Conservation (phyloP, 495 filamentous ascomycete genomes). For the Darksidea phi region DNA sequence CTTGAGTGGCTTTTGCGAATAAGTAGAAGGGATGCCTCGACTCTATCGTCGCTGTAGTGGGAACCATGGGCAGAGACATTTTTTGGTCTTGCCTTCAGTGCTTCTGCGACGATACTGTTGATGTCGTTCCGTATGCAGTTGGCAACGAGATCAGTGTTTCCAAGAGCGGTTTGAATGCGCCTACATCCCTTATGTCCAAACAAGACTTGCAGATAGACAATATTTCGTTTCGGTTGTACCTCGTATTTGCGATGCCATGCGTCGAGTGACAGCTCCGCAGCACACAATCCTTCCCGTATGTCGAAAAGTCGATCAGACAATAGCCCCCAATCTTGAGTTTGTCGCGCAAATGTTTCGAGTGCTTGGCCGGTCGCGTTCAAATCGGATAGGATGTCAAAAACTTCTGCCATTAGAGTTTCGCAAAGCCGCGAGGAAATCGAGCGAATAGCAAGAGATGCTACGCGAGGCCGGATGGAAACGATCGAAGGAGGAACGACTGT, state of each 20-base stretch:
- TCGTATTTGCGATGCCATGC: conserved; percentile 23
- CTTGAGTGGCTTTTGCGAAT: conserved; percentile 5
- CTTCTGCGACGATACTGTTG: conserved; percentile 9
- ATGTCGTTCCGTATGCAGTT: conserved; percentile 6
- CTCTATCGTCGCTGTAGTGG: background rate
- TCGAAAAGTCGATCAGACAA: conserved; percentile 24
- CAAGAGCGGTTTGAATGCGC: conserved; percentile 9
- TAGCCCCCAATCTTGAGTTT: conserved; percentile 7
- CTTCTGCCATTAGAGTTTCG: background rate
- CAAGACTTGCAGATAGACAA: conserved; percentile 17
- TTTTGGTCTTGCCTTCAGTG: background rate
- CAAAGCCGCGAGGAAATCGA: background rate
- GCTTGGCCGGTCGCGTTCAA: background rate
- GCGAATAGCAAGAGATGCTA: background rate
- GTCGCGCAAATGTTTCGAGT: conserved; percentile 13
- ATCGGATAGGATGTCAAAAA: conserved; percentile 5
- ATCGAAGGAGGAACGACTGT: background rate
- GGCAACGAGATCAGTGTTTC: background rate
- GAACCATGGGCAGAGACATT: background rate
- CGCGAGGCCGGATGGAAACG: background rate
- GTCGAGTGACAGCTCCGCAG: conserved; percentile 11
- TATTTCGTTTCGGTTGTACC: conserved; percentile 16
- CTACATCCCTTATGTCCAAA: conserved; percentile 15
- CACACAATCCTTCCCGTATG: conserved; percentile 14
- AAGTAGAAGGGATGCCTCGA: background rate